Conservation (phyloP, 805 yeast species). For the Hanseniaspora singularis region DNA sequence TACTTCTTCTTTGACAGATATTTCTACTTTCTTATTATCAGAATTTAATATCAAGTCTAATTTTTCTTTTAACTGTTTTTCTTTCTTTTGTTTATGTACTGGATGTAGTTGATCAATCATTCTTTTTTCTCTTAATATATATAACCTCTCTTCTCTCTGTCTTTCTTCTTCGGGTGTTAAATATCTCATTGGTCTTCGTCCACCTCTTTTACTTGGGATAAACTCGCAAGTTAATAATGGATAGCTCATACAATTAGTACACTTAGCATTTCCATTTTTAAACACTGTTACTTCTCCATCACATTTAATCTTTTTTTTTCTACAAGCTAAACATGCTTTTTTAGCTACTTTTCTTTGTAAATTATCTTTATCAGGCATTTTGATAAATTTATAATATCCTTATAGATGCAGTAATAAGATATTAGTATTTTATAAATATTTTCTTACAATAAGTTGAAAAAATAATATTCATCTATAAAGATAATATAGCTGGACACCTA, state of each 20-base stretch:
- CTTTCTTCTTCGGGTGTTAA: neutral
- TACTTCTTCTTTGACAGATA: too few relatives aligned
- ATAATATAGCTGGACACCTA: too few relatives aligned
- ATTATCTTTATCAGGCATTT: neutral
- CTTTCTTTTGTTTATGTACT: neutral
- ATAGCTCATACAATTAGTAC: slow-evolving; percentile 40
- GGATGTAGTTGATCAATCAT: neutral
- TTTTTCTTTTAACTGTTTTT: neutral
- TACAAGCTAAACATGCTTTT: slow-evolving; percentile 51
- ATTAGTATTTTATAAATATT: too few relatives aligned
- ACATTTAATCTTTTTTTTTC: slow-evolving; percentile 55
- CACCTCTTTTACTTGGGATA: slow-evolving; percentile 48
- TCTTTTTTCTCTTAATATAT: slow-evolving; percentile 13
- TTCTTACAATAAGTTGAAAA: too few relatives aligned
- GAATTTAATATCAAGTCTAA: too few relatives aligned
- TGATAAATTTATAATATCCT: too few relatives aligned
- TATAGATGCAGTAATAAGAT: too few relatives aligned
- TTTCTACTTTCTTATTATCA: too few relatives aligned
- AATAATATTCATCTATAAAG: too few relatives aligned
- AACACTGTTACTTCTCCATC: slow-evolving; percentile 40
- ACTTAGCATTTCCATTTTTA: slow-evolving; percentile 24
- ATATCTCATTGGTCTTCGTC: slow-evolving; percentile 31
- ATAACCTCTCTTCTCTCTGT: neutral
- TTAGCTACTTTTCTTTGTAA: slow-evolving; percentile 34
- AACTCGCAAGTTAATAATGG: slow-evolving; percentile 40